Conservation (phyloP, 2,329 filamentous ascomycete species). For the Trematosphaeria pertusa region DNA sequence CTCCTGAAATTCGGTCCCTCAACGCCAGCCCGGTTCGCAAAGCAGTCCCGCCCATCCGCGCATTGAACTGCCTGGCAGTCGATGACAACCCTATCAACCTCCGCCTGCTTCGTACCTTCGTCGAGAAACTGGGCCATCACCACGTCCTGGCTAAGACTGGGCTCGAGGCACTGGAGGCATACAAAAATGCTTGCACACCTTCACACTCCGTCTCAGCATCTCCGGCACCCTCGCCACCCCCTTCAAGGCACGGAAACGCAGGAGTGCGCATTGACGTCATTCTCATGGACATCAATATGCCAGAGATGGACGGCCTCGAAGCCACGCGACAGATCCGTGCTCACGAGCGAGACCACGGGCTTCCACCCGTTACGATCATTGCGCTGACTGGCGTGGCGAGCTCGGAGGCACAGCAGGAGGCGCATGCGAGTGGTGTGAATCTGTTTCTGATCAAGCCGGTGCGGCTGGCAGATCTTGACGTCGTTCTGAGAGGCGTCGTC, state of each 20-base stretch:
- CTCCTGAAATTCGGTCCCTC: conserved; percentile 38
- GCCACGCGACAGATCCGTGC: conserved; percentile 51
- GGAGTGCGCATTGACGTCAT: conserved; percentile 35
- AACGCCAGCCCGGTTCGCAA: conserved; percentile 24
- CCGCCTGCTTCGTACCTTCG: conserved; percentile 43
- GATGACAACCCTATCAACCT: conserved; percentile 52
- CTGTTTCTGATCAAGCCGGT: conserved; percentile 64
- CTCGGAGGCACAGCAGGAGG: conserved; percentile 57
- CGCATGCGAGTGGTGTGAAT: conserved; percentile 61
- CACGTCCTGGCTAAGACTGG: conserved; percentile 45
- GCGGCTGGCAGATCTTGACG: conserved; percentile 52
- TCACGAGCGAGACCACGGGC: conserved; percentile 53
- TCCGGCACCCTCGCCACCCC: conserved; percentile 49
- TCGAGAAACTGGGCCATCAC: conserved; percentile 42
- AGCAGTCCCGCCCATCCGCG: conserved; percentile 22
- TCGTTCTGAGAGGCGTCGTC: conserved; percentile 45
- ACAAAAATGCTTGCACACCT: conserved; percentile 28
- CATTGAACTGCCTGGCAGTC: conserved; percentile 45
- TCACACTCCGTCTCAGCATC: conserved; percentile 56
- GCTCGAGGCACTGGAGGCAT: conserved; percentile 44
- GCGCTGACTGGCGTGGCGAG: conserved; percentile 62
- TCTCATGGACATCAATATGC: conserved; percentile 49
- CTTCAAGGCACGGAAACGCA: conserved; percentile 40
- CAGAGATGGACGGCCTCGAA: conserved; percentile 49
- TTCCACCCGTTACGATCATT: conserved; percentile 56